Evolutionary conservation across 2,329 filamentous ascomycete genomes (phyloP), one percentile per base, ranked within the genome.

Genomic region (Erysiphe pulchra): DNA sequence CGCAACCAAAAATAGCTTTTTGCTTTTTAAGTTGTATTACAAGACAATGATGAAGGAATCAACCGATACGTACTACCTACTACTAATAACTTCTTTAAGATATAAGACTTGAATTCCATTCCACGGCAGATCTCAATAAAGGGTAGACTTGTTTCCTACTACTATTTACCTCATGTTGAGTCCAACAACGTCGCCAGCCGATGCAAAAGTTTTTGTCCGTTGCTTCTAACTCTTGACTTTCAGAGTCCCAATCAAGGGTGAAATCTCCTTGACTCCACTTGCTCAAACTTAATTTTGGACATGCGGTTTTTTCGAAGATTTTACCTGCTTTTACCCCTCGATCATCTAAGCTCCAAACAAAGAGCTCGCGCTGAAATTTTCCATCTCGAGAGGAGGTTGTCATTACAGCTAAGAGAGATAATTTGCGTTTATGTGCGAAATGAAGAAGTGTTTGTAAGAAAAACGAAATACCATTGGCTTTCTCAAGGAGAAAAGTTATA

Each of bases 121-220:
- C 20, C 6, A 46, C 36, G 14, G 24, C 38, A 34, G 77, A 69
- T 47, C 75, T 68, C 55, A 80, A 54, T 52, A 80, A 64, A 12
- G 79, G 72, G 31, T 73, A 77, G 24, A 87, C 68, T 58, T 83
- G 75, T 60, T 80, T 80, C 51, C 76, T 64, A 53, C 74, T 78
- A 47, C 71, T 63, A 40, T 69, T 68, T 38, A 78, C 54, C 49
- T 70, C 68, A 17, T 66, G 64, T 62, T 87, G 81, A 52, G 62
- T 64, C 81, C 81, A 87, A 20, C 73, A 71, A 49, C 64, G 65
- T 53, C 73, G 66, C 64, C 66, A 71, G 44, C 63, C 20, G 20
- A 24, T 24, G 20, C 20, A 24, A 24, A 24, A 8, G 60, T 54
- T 24, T 24, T 24, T 24, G 20, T 24, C 20, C 3, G 20, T 24